phyloP scores from a whole-genome alignment of 2,329 filamentous ascomycete species.

The Bipolaris oryzae region DNA sequence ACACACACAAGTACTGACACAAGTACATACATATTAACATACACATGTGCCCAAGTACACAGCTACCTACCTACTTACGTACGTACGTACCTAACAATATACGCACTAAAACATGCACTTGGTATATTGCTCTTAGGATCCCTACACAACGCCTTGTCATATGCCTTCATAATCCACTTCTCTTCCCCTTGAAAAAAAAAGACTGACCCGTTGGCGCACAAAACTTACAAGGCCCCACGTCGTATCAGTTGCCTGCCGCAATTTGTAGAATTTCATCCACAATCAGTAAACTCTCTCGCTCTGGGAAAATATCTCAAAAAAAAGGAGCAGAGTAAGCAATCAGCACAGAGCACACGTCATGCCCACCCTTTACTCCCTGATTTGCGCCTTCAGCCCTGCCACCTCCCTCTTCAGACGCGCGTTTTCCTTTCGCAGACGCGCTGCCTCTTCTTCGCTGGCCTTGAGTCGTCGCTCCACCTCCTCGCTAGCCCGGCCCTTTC shows the following conservation, averaged over 20 bases:
- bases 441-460: constrained; percentile 77
- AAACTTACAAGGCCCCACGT: not conserved
- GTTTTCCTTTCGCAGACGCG: constrained; percentile 83
- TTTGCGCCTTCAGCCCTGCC: constrained; percentile 64
- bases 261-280: constrained; percentile 13
- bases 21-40: not conserved
- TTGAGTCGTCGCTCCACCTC: constrained; percentile 74
- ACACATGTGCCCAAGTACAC: not conserved
- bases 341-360: constrained; percentile 6
- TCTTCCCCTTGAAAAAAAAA: not conserved
- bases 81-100: not conserved
- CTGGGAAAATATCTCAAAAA: not conserved
- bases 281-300: too few relatives aligned
- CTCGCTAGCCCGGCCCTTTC: constrained; percentile 76
- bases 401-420: constrained; percentile 81
- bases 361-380: constrained; percentile 51
- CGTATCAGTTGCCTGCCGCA: constrained; percentile 1
- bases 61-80: not conserved
- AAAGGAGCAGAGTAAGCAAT: not conserved
- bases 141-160: constrained; percentile 19
- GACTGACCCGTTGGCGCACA: not conserved
- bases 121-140: constrained; percentile 27
- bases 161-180: constrained; percentile 10
- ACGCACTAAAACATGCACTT: constrained; percentile 16
- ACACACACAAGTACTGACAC: too few relatives aligned